phyloP scores from a whole-genome alignment of 805 yeast genomes.

The Wickerhamomyces pijperi region DNA sequence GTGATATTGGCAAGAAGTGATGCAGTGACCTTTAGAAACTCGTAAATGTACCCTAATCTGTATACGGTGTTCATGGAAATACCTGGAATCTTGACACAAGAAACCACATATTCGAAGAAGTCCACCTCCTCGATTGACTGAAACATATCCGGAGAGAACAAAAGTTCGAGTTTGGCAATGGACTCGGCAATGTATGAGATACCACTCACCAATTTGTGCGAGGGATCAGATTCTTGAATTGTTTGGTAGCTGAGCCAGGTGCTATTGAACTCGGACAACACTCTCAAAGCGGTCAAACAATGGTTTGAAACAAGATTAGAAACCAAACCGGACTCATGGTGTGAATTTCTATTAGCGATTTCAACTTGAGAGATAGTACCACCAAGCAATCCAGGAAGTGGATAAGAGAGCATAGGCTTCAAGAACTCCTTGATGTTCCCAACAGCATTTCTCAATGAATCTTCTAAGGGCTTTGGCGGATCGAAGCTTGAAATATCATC shows the following conservation, averaged over 20 bases:
- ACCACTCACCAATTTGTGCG: slow-evolving; percentile 3
- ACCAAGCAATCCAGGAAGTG: slow-evolving; percentile 27
- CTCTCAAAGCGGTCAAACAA: slow-evolving; percentile 45
- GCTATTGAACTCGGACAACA: slow-evolving; percentile 26
- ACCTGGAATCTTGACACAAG: slow-evolving; percentile 35
- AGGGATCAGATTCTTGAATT: not conserved
- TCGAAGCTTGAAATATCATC: too few relatives aligned
- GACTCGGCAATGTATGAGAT: slow-evolving; percentile 10
- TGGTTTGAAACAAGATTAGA: slow-evolving; percentile 54
- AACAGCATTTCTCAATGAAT: too few relatives aligned
- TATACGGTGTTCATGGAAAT: slow-evolving; percentile 36
- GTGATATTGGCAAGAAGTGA: slow-evolving; percentile 13
- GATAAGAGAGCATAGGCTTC: slow-evolving; percentile 15
- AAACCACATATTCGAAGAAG: slow-evolving; percentile 42
- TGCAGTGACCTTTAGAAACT: slow-evolving; percentile 34
- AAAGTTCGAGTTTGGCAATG: slow-evolving; percentile 23
- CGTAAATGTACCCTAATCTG: slow-evolving; percentile 37
- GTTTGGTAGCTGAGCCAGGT: slow-evolving; percentile 1
- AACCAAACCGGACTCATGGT: slow-evolving; percentile 29
- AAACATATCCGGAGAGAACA: slow-evolving; percentile 24
- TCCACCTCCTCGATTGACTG: slow-evolving; percentile 30
- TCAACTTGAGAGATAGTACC: slow-evolving; percentile 57
- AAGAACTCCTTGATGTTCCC: slow-evolving; percentile 25
- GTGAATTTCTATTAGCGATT: slow-evolving; percentile 45
- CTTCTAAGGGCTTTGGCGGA: too few relatives aligned